Evolutionary conservation across 2,329 filamentous ascomycete genomes (phyloP).

Genomic region (Sporothrix inflata): DNA sequence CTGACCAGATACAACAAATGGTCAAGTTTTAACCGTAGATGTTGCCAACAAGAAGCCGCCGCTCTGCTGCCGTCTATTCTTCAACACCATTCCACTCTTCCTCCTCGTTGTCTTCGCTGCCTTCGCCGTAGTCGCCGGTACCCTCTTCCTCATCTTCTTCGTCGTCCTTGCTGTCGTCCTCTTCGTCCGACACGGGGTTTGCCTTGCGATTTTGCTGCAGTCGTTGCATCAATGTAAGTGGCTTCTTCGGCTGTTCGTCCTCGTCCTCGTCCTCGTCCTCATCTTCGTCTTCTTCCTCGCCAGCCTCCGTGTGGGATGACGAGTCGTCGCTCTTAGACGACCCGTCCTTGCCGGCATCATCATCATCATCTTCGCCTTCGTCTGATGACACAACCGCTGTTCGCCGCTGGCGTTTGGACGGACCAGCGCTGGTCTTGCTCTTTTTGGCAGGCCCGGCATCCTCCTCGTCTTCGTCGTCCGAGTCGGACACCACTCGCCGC

Average conservation of each 20-base stretch:
- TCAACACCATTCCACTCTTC: neutral
- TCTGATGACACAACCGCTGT: neutral
- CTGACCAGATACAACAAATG: neutral
- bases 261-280: conserved; percentile 19
- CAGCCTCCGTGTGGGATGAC: neutral
- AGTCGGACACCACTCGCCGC: conserved; percentile 30
- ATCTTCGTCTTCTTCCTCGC: neutral
- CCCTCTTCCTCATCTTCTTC: neutral
- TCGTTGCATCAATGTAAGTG: conserved; percentile 28
- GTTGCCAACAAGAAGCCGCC: neutral
- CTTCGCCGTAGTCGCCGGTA: neutral
- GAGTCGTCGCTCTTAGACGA: neutral
- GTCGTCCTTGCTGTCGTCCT: conserved; percentile 2
- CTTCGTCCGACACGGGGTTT: conserved; percentile 10
- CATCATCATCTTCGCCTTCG: neutral
- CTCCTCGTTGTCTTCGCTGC: conserved; percentile 7
- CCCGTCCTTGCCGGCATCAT: neutral
- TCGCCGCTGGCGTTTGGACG: conserved; percentile 6
- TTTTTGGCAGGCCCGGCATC: neutral
- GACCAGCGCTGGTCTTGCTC: neutral
- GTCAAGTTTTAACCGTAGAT: neutral
- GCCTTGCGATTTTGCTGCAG: conserved; percentile 21
- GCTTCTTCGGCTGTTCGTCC: conserved; percentile 2
- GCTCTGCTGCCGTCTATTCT: neutral
- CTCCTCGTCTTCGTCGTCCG: conserved; percentile 29